These are phyloP conservation scores for Penicillium subrubescens DNA, from an alignment of 495 filamentous ascomycete genomes.

Conservation along the genomic window DNA sequence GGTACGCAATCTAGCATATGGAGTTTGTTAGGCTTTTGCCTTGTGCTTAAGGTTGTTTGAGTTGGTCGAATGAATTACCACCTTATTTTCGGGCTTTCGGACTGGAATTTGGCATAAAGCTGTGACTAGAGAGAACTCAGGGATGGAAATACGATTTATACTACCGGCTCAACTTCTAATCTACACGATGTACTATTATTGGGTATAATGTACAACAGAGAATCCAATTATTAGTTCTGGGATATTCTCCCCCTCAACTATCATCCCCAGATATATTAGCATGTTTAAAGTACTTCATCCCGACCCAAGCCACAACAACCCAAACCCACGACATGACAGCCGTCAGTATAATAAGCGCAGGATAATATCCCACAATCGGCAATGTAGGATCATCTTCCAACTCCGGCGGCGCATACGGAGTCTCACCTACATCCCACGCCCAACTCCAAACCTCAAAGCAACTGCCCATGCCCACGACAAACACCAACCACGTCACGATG, in stretches of 20 bases:
- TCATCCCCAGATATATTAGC: slow-evolving; percentile 76
- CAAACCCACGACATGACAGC: slow-evolving; percentile 98
- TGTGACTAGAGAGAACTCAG: not conserved
- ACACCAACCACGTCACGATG: slow-evolving; percentile 87
- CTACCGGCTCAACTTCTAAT: not conserved
- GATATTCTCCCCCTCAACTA: slow-evolving; percentile 36
- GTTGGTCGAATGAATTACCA: not conserved
- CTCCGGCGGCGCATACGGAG: slow-evolving; percentile 89
- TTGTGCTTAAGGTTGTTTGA: not conserved
- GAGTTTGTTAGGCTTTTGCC: not conserved
- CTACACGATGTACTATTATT: not conserved
- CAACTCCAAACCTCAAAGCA: slow-evolving; percentile 98
- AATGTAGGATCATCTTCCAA: slow-evolving; percentile 90
- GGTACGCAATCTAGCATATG: not conserved
- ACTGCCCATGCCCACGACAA: slow-evolving; percentile 92
- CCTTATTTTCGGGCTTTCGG: not conserved
- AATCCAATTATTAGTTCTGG: not conserved
- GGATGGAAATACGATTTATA: not conserved
- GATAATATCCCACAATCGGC: slow-evolving; percentile 96
- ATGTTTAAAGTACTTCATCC: slow-evolving; percentile 99
- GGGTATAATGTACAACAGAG: not conserved
- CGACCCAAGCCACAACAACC: slow-evolving; percentile 95
- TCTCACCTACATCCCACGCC: slow-evolving; percentile 99
- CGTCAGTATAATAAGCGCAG: slow-evolving; percentile 87
- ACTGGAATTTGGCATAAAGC: not conserved